Conservation (phyloP, 129 eudicot species). For the Cynara cardunculus region DNA sequence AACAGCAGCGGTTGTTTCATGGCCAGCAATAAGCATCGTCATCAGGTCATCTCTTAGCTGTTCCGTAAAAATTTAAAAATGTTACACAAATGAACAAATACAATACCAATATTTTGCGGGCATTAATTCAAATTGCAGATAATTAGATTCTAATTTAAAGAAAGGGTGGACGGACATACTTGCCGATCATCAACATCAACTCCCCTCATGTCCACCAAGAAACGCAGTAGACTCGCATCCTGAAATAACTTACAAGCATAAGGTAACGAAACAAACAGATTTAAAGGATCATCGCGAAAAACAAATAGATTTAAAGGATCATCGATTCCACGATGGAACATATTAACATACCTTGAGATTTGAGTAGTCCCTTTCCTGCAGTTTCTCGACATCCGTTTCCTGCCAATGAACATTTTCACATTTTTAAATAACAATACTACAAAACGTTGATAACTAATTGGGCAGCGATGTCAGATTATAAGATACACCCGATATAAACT, state of each 20-base stretch:
- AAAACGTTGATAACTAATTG: no score
- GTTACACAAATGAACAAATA: background rate
- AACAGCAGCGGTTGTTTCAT: slow-evolving; percentile 98
- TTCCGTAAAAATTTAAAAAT: background rate
- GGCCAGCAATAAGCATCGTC: slow-evolving; percentile 99
- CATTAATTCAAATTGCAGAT: background rate
- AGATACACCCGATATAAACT: no score
- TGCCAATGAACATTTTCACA: slow-evolving; percentile 23
- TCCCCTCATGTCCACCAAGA: slow-evolving; percentile 98
- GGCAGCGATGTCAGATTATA: no score
- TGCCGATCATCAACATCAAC: slow-evolving; percentile 99
- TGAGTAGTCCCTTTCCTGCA: slow-evolving; percentile 92
- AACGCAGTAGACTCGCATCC: slow-evolving; percentile 98
- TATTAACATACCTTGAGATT: slow-evolving; percentile 64
- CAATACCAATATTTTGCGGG: background rate
- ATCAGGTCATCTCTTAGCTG: slow-evolving; percentile 96
- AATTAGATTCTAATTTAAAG: background rate
- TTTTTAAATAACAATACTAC: background rate
- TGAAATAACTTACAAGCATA: slow-evolving; percentile 43
- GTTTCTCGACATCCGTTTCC: slow-evolving; percentile 98
- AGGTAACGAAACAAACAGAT: slow-evolving; percentile 1
- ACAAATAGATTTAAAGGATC: slow-evolving; percentile 5
- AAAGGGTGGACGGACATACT: slow-evolving; percentile 35
- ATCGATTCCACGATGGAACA: background rate
- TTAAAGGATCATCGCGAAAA: background rate